phyloP scores from a whole-genome alignment of 495 filamentous ascomycete genomes.

The Penicillium macrosclerotiorum region DNA sequence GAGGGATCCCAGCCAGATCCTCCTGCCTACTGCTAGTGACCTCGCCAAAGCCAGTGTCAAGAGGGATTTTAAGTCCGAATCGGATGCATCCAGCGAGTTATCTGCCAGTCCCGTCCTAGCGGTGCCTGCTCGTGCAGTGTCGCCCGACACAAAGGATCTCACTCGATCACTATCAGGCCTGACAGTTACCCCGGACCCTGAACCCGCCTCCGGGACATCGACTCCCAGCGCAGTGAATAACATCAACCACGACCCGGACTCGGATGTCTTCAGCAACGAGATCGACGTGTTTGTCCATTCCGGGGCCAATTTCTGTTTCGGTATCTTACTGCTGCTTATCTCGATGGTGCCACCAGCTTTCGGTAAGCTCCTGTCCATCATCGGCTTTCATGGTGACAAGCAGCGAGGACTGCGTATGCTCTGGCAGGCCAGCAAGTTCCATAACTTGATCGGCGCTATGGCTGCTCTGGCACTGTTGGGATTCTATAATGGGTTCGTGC shows the following conservation, averaged over 20 bases:
- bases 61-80: constrained; percentile 8
- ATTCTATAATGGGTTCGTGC: constrained; percentile 84
- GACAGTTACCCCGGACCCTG: constrained; percentile 18
- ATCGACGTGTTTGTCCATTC: constrained; percentile 87
- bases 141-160: constrained; percentile 19
- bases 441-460: constrained; percentile 89
- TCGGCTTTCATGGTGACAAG: constrained; percentile 90
- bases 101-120: constrained; percentile 4
- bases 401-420: constrained; percentile 80
- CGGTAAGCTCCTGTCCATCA: constrained; percentile 75
- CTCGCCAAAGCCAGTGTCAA: constrained; percentile 12
- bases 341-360: constrained; percentile 92
- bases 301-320: constrained; percentile 84
- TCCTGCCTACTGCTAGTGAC: constrained; percentile 13
- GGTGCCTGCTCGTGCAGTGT: background rate
- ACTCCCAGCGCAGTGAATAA: constrained; percentile 24
- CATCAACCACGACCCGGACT: constrained; percentile 49
- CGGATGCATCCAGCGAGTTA: constrained; percentile 15
- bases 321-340: constrained; percentile 77
- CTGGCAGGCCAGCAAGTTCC: constrained; percentile 86
- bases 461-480: constrained; percentile 76
- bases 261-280: constrained; percentile 60
- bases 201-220: constrained; percentile 17
- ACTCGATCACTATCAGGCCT: constrained; percentile 32
- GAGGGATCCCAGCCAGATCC: constrained; percentile 17